Base-by-base conservation (phyloP, 495 filamentous ascomycete genomes). In the Trichoderma reesei region DNA sequence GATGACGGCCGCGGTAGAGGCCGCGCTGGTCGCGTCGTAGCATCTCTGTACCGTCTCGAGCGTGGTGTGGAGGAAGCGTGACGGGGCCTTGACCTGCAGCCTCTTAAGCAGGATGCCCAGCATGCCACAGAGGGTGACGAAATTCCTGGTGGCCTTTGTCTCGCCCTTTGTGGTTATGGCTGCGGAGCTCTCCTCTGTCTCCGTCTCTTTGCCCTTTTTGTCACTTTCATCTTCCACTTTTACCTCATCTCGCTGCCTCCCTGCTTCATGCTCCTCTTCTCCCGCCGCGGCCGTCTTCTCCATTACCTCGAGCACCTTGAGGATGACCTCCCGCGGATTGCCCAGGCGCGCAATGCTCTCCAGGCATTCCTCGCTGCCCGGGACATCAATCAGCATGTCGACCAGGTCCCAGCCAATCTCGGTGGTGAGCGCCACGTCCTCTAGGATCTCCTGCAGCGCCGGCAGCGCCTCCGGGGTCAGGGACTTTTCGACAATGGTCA, bases 331-430 rank as follows among this genome's bases (percentile, higher is more conserved):
- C 62, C 94, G 80, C 0, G 94, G 95, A 68, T 98, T 98, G 31
- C 94, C 94, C 60, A 92, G 76, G 10, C 87, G 80, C 20, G 95
- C 93, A 63, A 84, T 77, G 0, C 83, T 86, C 61, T 90, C 85
- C 1, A 98, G 81, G 72, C 92, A 96, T 68, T 82, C 75, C 44
- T 85, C 82, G 3, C 87, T 90, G 41, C 82, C 85, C 1, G 88
- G 86, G 1, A 97, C 83, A 18, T 89, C 86, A 20, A 97, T 78
- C 2, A 98, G 84, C 59, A 96, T 83, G 70, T 90, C 87, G 8
- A 98, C 88, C 48, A 98, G 75, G 71, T 98, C 94, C 94, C 94
- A 98, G 56, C 94, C 95, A 70, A 98, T 96, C 66, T 96, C 91
- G 59, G 85, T 85, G 1, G 92, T 92, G 62, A 98, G 81, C 56